Conservation (phyloP, 331 rosid species). For the Malus hybrid region DNA sequence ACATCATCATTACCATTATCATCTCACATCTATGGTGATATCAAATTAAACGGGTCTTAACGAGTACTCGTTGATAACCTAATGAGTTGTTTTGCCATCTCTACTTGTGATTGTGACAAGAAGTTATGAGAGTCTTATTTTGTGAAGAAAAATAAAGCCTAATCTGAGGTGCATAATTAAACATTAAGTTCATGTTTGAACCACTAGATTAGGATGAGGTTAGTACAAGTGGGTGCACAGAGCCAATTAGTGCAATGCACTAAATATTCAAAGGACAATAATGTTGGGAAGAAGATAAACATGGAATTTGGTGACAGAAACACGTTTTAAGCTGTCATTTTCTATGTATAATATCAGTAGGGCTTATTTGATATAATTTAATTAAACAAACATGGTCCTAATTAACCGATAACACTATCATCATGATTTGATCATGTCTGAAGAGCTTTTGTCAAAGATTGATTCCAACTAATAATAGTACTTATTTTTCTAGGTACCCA, state of each 20-base stretch:
- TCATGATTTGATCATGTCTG: conserved; percentile 20
- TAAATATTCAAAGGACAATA: conserved; percentile 6
- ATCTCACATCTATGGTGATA: too few relatives aligned
- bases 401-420: not conserved
- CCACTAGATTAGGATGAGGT: conserved; percentile 4
- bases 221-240: conserved; percentile 21
- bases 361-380: conserved; percentile 1
- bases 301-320: conserved; percentile 58
- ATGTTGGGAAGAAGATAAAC: conserved; percentile 32
- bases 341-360: conserved; percentile 20
- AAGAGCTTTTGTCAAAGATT: conserved; percentile 15
- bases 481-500: conserved; percentile 1
- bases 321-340: conserved; percentile 24
- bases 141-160: too few relatives aligned
- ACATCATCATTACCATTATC: too few relatives aligned
- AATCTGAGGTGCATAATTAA: not conserved
- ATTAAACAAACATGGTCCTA: conserved; percentile 12
- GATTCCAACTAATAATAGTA: conserved; percentile 13
- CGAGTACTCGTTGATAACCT: too few relatives aligned
- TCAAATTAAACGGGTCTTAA: too few relatives aligned
- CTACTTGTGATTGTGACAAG: too few relatives aligned
- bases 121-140: too few relatives aligned
- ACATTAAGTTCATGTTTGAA: not conserved
- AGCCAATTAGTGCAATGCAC: conserved; percentile 18
- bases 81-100: too few relatives aligned